Conservation (phyloP, 176 grass and related monocot genomes). For the Chrysopogon serrulatus region DNA sequence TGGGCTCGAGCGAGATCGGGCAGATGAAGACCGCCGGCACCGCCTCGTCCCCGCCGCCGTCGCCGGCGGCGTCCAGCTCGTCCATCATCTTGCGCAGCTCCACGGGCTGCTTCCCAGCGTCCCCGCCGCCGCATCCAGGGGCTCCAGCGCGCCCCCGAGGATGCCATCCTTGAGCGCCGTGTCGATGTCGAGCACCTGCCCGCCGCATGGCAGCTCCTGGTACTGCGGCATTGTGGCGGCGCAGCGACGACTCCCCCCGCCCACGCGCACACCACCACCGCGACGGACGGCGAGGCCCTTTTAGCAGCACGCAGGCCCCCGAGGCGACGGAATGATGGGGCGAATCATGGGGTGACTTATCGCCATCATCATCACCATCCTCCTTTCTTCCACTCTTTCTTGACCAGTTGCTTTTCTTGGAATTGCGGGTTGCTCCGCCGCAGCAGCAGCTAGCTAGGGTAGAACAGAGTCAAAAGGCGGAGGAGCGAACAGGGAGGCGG, state of each 20-base stretch:
- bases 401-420: conserved; percentile 45
- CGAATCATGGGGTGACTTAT: conserved; percentile 56
- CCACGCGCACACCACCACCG: not conserved
- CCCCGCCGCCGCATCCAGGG: conserved; percentile 16
- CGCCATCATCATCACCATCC: conserved; percentile 33
- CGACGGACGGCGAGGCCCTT: conserved; percentile 24
- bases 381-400: conserved; percentile 45
- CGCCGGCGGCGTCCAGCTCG: conserved; percentile 71
- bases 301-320: conserved; percentile 1
- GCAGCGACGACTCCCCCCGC: not conserved
- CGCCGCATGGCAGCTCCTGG: conserved; percentile 71
- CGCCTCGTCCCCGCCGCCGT: conserved; percentile 50
- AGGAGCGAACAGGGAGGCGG: conserved; percentile 7
- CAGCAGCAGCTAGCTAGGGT: conserved; percentile 8
- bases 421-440: conserved; percentile 28
- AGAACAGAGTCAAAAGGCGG: not conserved
- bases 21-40: conserved; percentile 91
- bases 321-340: conserved; percentile 40
- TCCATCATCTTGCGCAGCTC: conserved; percentile 92
- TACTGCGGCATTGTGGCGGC: conserved; percentile 75
- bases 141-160: conserved; percentile 51
- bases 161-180: conserved; percentile 93
- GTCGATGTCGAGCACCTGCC: conserved; percentile 92
- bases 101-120: conserved; percentile 43
- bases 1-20: conserved; percentile 92